Evolutionary conservation across 23 red algal genomes (phyloP), one percentile per base, ranked within the genome.

Genomic region (Agarophyton chilense): DNA sequence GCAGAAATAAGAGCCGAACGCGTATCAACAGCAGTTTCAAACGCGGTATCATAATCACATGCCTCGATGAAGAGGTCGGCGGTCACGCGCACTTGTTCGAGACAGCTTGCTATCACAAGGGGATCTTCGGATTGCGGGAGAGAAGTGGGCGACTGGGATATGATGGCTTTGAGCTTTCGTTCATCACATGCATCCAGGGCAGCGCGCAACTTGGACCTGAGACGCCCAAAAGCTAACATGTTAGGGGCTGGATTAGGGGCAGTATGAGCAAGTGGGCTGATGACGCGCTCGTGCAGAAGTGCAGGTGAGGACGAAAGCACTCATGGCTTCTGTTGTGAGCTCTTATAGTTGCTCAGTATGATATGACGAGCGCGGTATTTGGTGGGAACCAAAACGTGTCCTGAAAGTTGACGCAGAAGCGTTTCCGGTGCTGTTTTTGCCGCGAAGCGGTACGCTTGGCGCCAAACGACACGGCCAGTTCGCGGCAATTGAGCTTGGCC

Each of bases 61-160:
- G 76, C 73, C 36, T 91, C 76, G 65, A 49, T 60, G 42, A 91
- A 22, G 28, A 60, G 31, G 61, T 81, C 74, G 11, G 77, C 64
- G 19, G 61, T 52, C 9, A 65, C 64, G 7, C 73, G 88, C 36
- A 82, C 57, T 36, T 62, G 26, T 16, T 82, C 74, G 24, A 82
- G 61, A 33, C 61, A 56, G 10, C 16, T 42, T 12, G 54, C 52
- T 44, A 89, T 76, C 24, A 77, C 32, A 46, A 43, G 40, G 22
- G 68, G 41, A n/a, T 74, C 68, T 21, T 74, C 41, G 68, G 33
- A 34, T 25, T 46, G 68, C 1, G 43, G 68, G 36, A 74, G 68
- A 39, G 12, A 24, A 0, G 68, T 28, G 4, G 68, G 68, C 1
- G 47, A 33, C n/a, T 74, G 19, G 18, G 68, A 74, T 1, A 74